These are phyloP conservation scores for Entoloma clypeatum DNA, from an alignment of 1,284 basidiomycete genomes.

Conservation along the genomic window DNA sequence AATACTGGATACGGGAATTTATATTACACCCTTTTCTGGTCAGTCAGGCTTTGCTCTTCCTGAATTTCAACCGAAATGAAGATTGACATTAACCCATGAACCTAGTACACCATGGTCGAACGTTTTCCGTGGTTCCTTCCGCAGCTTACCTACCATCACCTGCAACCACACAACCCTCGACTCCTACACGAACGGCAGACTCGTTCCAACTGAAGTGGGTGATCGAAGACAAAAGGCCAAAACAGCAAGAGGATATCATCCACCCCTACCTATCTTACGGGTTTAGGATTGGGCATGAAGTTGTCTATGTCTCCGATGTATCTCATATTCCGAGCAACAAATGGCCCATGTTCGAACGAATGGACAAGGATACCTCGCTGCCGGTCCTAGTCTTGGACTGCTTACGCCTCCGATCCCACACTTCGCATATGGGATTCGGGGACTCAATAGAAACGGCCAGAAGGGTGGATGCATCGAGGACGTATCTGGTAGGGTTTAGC, in stretches of 20 bases:
- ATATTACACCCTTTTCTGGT: conserved; percentile 67
- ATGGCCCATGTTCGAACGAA: conserved; percentile 49
- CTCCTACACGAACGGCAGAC: conserved; percentile 31
- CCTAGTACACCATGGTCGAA: conserved; percentile 62
- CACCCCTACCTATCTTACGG: conserved; percentile 69
- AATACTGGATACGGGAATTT: conserved; percentile 58
- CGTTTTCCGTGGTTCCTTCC: conserved; percentile 43
- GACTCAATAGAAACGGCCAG: conserved; percentile 53
- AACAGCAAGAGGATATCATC: conserved; percentile 30
- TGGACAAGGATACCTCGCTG: conserved; percentile 27
- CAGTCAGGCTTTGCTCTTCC: conserved; percentile 17
- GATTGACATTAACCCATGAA: conserved; percentile 4
- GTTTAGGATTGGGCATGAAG: conserved; percentile 62
- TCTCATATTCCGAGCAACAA: conserved; percentile 68
- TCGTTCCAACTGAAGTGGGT: conserved; percentile 12
- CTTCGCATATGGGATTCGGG: conserved; percentile 69
- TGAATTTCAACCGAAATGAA: not conserved
- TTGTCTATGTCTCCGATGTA: conserved; percentile 74
- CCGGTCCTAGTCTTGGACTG: conserved; percentile 71
- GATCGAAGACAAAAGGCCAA: conserved; percentile 4
- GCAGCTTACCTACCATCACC: conserved; percentile 43
- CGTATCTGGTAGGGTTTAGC: conserved; percentile 70
- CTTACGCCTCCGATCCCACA: conserved; percentile 55
- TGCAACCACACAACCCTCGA: conserved; percentile 38
- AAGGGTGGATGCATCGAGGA: conserved; percentile 51